Conservation (phyloP, 2,329 filamentous ascomycete species). For the Emmonsiellopsis sp. region DNA sequence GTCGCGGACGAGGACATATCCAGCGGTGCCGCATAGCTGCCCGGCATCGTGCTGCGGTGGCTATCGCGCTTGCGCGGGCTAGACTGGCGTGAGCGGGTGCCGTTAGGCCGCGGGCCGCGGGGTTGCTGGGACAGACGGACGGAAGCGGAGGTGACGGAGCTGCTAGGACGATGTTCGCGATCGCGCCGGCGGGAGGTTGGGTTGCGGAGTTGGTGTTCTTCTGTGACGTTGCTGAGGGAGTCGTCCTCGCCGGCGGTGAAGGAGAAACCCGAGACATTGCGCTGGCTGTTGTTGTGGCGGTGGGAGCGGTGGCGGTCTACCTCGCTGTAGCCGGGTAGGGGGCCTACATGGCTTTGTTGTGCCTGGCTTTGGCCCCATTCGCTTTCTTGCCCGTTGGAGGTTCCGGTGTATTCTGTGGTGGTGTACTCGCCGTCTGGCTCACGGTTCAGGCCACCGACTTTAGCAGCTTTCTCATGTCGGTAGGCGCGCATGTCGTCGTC, state of each 20-base stretch:
- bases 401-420: conserved; percentile 50
- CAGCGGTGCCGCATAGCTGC: conserved; percentile 35
- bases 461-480: conserved; percentile 74
- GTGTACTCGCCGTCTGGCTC: conserved; percentile 75
- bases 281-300: conserved; percentile 17
- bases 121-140: conserved; percentile 6
- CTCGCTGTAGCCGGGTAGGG: conserved; percentile 41
- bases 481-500: conserved; percentile 69
- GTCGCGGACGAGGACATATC: conserved; percentile 31
- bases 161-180: conserved; percentile 4
- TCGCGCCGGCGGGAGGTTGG: neutral
- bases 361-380: conserved; percentile 33
- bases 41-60: conserved; percentile 23
- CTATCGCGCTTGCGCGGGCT: conserved; percentile 28
- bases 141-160: conserved; percentile 2
- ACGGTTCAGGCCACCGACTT: conserved; percentile 83
- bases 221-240: conserved; percentile 26
- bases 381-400: conserved; percentile 41
- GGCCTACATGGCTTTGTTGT: conserved; percentile 32
- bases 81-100: conserved; percentile 22
- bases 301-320: conserved; percentile 24
- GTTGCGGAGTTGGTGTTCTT: conserved; percentile 22
- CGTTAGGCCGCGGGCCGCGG: conserved; percentile 10
- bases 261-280: conserved; percentile 35
- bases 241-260: conserved; percentile 43